Percentiles rank a stretch among this genome's conserved stretches.
phyloP scores from a whole-genome alignment of 2,329 filamentous ascomycete genomes.

The Xylariaceae sp. region DNA sequence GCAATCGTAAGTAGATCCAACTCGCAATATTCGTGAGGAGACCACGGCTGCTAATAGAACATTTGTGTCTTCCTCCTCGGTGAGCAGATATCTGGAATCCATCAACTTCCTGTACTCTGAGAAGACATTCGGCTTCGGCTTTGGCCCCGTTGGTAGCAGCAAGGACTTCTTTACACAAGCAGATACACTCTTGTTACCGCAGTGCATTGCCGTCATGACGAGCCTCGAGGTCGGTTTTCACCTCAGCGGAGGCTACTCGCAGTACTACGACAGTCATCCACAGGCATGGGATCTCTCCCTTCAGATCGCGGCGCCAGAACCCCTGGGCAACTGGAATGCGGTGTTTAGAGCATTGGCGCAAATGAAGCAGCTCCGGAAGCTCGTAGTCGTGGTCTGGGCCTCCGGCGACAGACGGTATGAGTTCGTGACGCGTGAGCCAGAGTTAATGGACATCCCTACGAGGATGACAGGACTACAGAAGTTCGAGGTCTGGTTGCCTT shows the following conservation, averaged over 20 bases:
- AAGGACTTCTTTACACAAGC: conserved; percentile 18
- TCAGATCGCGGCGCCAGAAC: conserved; percentile 14
- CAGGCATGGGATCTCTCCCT: conserved; percentile 18
- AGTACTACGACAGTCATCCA: conserved; percentile 17
- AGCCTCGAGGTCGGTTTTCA: conserved; percentile 20
- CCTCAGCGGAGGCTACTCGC: conserved; percentile 19
- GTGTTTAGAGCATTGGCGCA: conserved; percentile 16
- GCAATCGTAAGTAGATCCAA: conserved; percentile 13
- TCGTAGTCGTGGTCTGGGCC: conserved; percentile 19
- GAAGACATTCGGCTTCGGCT: conserved; percentile 19
- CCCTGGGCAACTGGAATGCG: conserved; percentile 15
- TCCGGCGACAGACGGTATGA: conserved; percentile 19
- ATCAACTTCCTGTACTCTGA: conserved; percentile 19
- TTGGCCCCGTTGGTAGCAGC: conserved; percentile 14
- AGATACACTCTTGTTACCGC: conserved; percentile 15
- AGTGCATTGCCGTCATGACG: conserved; percentile 16
- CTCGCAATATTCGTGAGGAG: neutral
- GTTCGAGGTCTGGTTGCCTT: conserved; percentile 20
- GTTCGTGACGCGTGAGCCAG: conserved; percentile 14
- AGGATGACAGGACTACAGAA: conserved; percentile 15
- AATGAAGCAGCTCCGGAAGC: conserved; percentile 15
- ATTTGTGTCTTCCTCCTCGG: neutral
- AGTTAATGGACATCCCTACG: conserved; percentile 18
- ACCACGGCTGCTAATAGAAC: conserved; percentile 5
- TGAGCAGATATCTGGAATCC: conserved; percentile 17